Base-by-base conservation (phyloP, 2,329 filamentous ascomycete genomes). In the Verticillium isaacii region DNA sequence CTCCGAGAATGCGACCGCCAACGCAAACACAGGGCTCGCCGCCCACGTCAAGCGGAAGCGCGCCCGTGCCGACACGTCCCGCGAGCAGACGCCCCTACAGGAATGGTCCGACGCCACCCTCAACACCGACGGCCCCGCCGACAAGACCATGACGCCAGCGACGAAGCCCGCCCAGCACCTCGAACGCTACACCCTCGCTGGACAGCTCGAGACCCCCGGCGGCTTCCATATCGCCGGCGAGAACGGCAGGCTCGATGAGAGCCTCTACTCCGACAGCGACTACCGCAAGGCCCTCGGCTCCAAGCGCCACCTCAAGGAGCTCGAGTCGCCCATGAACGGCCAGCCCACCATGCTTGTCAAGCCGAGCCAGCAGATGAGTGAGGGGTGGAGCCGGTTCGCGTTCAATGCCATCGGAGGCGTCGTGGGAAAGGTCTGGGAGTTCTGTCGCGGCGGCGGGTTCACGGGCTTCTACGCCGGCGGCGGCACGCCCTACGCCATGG, bases 381-480 rank as follows among this genome's bases (percentile, higher is more conserved):
- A 74, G 15, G 77, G 80, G 41, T 89, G 86, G 88, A 82, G 84
- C 34, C 78, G 78, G 19, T 75, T 85, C 57, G 83, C 89, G 5
- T 77, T 91, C 36, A 83, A 78, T 50, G 81, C 89, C 0, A 81
- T 91, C 8, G 87, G 87, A 1, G 86, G 82, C 32, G 85, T 90
- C 3, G 85, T 90, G 1, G 90, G 91, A 19, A 94, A 89, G 69
- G 87, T 96, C 0, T 93, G 92, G 84, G 85, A 93, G 67, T 95
- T 97, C 69, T 97, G 93, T 78, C 91, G 81, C 72, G 78, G 79
- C 0, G 86, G 83, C 9, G 85, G 90, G 0, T 96, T 97, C 70
- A 84, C 85, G 60, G 93, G 93, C 0, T 97, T 97, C 73, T 88
- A 93, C 64, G 92, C 93, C 14, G 94, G 93, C 8, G 92, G 90